Conservation (phyloP, 2,329 filamentous ascomycete species). For the Neofusicoccum sp. region DNA sequence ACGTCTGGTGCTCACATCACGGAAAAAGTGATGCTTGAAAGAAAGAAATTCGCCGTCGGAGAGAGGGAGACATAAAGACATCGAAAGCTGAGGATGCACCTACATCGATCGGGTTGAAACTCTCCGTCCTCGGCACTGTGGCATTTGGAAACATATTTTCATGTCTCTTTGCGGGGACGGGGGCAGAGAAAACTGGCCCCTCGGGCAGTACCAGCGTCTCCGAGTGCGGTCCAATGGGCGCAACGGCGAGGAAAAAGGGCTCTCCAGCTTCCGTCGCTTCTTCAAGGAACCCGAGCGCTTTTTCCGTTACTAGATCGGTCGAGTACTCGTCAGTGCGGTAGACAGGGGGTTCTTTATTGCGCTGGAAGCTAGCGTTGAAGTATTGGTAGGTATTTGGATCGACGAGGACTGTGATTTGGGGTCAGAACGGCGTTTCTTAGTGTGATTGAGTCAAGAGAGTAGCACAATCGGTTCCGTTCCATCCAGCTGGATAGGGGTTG, state of each 20-base stretch:
- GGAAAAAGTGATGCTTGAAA: too few species aligned
- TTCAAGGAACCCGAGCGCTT: constrained; percentile 60
- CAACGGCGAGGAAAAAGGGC: constrained; percentile 67
- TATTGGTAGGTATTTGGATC: constrained; percentile 69
- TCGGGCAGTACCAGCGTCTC: neutral
- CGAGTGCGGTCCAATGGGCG: constrained; percentile 64
- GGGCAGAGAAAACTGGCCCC: constrained; percentile 45
- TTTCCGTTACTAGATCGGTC: constrained; percentile 59
- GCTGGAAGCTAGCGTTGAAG: constrained; percentile 62
- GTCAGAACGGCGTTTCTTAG: constrained; percentile 9
- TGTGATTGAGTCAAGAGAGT: constrained; percentile 20
- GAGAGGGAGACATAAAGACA: too few species aligned
- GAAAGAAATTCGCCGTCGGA: too few species aligned
- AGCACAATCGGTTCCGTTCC: constrained; percentile 48
- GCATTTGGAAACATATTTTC: constrained; percentile 59
- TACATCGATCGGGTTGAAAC: constrained; percentile 63
- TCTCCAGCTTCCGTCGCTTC: constrained; percentile 54
- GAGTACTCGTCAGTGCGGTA: constrained; percentile 56
- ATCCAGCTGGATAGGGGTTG: constrained; percentile 56
- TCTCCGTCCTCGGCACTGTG: constrained; percentile 59
- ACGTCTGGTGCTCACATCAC: too few species aligned
- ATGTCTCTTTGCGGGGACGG: constrained; percentile 61
- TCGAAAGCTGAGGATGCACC: too few species aligned
- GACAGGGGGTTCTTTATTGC: constrained; percentile 56
- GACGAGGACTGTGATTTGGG: constrained; percentile 47